phyloP scores from a whole-genome alignment of 2,329 filamentous ascomycete genomes.

The Setomelanomma holmii region DNA sequence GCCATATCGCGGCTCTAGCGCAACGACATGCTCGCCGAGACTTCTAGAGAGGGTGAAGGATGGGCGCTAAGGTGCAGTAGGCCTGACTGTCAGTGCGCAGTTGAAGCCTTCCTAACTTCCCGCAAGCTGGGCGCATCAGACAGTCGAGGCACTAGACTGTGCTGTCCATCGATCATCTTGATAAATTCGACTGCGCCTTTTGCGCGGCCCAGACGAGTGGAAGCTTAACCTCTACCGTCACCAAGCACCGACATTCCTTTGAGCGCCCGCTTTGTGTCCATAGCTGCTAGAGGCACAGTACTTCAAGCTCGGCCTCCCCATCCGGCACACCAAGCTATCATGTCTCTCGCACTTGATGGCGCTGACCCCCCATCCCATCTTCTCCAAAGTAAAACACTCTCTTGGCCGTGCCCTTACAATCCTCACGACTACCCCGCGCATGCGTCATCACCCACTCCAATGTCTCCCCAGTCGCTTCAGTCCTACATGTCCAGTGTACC shows the following conservation, averaged over 20 bases:
- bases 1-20: conserved; percentile 44
- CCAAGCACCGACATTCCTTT: conserved; percentile 12
- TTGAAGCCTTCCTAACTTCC: conserved; percentile 28
- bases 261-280: conserved; percentile 13
- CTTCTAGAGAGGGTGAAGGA: conserved; percentile 31
- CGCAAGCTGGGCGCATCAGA: conserved; percentile 38
- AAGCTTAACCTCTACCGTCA: conserved; percentile 12
- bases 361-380: conserved; percentile 45
- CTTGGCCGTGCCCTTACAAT: conserved; percentile 39
- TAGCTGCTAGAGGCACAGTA: conserved; percentile 23
- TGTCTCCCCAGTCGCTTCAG: conserved; percentile 42
- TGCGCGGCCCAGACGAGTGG: conserved; percentile 22
- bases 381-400: conserved; percentile 31
- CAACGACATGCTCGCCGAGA: conserved; percentile 27
- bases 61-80: conserved; percentile 33
- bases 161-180: conserved; percentile 23
- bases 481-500: conserved; percentile 39
- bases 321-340: conserved; percentile 24
- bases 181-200: conserved; percentile 30
- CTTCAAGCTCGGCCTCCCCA: conserved; percentile 14
- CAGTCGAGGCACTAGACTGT: conserved; percentile 43
- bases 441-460: conserved; percentile 36
- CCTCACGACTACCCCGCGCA: conserved; percentile 33
- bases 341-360: conserved; percentile 46
- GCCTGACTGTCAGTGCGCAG: conserved; percentile 31